Evolutionary conservation across 2,329 filamentous ascomycete genomes (phyloP), one percentile per base, ranked within the genome.

Genomic region (Colletotrichum karsti): DNA sequence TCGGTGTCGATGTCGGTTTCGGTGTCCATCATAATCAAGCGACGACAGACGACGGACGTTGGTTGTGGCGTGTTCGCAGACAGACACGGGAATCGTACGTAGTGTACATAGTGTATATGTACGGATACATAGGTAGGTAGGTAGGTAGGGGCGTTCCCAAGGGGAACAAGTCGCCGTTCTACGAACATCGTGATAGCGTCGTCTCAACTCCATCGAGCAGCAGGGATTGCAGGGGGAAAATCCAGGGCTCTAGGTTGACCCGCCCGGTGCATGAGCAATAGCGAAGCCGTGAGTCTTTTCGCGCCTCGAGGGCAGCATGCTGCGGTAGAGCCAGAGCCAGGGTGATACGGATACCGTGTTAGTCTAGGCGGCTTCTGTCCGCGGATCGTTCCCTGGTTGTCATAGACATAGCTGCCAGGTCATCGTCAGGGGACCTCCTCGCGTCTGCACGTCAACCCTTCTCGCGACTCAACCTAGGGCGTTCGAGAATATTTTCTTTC

Each of bases 191-290:
- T 35, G 5, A 44, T 26, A 53, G 54, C 48, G 62, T 67, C 48
- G 62, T 69, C 46, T 55, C n/a, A 50, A 61, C 48, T 64, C 53
- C n/a, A 18, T 37, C 20, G 39, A 44, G 65, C 39, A 24, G 46
- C 56, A 56, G 66, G 66, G 62, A 41, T 61, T 26, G 30, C 10
- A 28, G 28, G 37, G 62, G 46, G 62, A 46, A 54, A 61, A 69
- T 61, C 60, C 62, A 66, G 65, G 46, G 48, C 35, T 69, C 44
- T 46, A 33, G 53, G 22, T 22, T 60, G 55, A 61, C 54, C 66
- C 62, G 66, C 46, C 55, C 66, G 62, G 48, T 69, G 48, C 62
- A 65, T 67, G 35, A 33, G 42, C 13, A 51, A 22, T 26, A 51
- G 57, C 41, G 55, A 58, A 58, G 30, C 28, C n/a, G n/a, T 58